Evolutionary conservation across 306 rosid species (phyloP).

Genomic region (Pachyrhizus erosus): DNA sequence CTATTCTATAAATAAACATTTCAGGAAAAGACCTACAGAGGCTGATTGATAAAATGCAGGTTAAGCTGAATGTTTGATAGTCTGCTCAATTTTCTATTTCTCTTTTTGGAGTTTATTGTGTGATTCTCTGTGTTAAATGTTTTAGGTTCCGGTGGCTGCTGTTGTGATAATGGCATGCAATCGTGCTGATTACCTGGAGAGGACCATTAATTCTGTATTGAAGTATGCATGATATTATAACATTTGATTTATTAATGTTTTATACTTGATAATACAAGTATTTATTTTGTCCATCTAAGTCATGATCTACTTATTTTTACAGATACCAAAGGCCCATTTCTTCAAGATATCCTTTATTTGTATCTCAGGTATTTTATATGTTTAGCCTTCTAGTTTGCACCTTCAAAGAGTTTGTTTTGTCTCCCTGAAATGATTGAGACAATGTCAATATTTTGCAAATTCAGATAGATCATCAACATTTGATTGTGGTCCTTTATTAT

Average conservation of each 20-base stretch:
- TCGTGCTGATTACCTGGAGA: constrained; percentile 95
- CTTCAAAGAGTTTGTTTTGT: constrained; percentile 27
- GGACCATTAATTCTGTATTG: constrained; percentile 79
- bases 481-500: constrained; percentile 30
- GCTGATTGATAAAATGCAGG: constrained; percentile 79
- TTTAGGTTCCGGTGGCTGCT: constrained; percentile 96
- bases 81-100: constrained; percentile 35
- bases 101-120: constrained; percentile 40
- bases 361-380: constrained; percentile 80
- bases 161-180: constrained; percentile 98
- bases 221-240: constrained; percentile 60
- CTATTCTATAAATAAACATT: constrained; percentile 47
- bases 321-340: constrained; percentile 83
- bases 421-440: constrained; percentile 24
- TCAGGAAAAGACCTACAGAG: constrained; percentile 77
- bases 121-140: constrained; percentile 44
- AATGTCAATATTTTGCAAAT: constrained; percentile 36
- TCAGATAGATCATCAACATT: constrained; percentile 29
- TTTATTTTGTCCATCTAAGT: constrained; percentile 46
- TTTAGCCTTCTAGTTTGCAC: constrained; percentile 40
- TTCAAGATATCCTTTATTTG: constrained; percentile 83
- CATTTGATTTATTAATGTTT: constrained; percentile 15
- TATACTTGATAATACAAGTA: constrained; percentile 10
- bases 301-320: constrained; percentile 45
- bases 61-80: constrained; percentile 44